Conservation (phyloP, 2,329 filamentous ascomycete species). For the Fusarium pseudocircinatum region DNA sequence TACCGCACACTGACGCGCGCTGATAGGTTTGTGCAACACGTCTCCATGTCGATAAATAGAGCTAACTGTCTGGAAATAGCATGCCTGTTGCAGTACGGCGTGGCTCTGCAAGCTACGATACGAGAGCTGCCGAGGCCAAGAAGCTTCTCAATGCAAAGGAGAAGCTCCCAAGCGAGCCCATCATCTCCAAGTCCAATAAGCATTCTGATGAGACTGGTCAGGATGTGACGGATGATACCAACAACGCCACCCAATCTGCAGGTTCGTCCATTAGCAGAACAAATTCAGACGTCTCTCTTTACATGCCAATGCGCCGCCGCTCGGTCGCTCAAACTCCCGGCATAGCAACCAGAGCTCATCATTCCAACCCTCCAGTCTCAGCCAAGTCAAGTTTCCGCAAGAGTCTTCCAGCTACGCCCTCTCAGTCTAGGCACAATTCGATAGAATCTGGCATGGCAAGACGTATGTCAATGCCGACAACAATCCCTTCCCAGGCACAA, state of each 20-base stretch:
- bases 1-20: conserved; percentile 27
- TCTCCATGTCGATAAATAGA: conserved; percentile 16
- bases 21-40: conserved; percentile 38
- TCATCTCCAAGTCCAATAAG: conserved; percentile 19
- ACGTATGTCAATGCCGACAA: conserved; percentile 49
- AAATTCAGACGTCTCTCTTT: conserved; percentile 60
- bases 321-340: conserved; percentile 61
- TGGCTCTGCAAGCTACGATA: conserved; percentile 30
- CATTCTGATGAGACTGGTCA: conserved; percentile 24
- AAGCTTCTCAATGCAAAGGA: conserved; percentile 22
- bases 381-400: conserved; percentile 49
- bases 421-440: conserved; percentile 51
- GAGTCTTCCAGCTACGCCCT: conserved; percentile 52
- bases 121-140: conserved; percentile 31
- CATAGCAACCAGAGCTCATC: conserved; percentile 56
- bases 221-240: conserved; percentile 38
- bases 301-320: conserved; percentile 58
- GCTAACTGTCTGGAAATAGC: conserved; percentile 32
- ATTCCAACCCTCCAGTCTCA: conserved; percentile 33
- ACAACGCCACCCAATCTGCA: conserved; percentile 29
- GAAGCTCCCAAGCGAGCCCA: conserved; percentile 23
- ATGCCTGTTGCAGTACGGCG: conserved; percentile 23
- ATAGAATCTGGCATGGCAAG: conserved; percentile 50
- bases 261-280: conserved; percentile 39
- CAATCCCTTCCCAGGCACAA: conserved; percentile 23